These are phyloP conservation scores for Fraxinus cuspidata DNA, from an alignment of 257 asterid genomes.

Conservation along the genomic window DNA sequence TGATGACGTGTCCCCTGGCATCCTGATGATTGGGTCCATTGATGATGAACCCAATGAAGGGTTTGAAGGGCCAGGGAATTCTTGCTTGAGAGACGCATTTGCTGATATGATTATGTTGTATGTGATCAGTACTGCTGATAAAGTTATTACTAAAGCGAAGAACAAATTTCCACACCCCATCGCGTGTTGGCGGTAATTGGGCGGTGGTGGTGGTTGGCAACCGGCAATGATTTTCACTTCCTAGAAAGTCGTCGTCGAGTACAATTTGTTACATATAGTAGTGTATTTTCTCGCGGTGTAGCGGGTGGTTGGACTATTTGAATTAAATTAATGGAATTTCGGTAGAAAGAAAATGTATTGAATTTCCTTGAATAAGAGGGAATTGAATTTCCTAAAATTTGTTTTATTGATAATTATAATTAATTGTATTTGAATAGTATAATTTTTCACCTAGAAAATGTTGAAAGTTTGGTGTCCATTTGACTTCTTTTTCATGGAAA, in stretches of 20 bases:
- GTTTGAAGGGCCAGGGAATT: slow-evolving; percentile 59
- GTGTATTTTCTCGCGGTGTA: no score
- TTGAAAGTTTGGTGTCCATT: no score
- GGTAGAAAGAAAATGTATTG: no score
- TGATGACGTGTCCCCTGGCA: background rate
- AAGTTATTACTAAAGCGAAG: slow-evolving; percentile 59
- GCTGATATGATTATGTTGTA: slow-evolving; percentile 87
- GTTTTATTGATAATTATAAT: no score
- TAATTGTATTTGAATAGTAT: no score
- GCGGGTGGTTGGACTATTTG: background rate
- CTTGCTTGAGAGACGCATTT: slow-evolving; percentile 79
- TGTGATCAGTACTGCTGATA: slow-evolving; percentile 84
- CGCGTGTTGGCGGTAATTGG: background rate
- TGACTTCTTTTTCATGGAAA: no score
- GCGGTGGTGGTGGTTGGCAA: background rate
- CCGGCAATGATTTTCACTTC: background rate
- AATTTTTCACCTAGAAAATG: no score
- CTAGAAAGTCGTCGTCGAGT: background rate
- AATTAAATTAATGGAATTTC: no score
- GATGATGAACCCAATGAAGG: slow-evolving; percentile 19
- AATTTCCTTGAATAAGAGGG: no score
- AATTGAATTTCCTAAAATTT: no score
- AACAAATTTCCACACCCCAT: slow-evolving; percentile 85
- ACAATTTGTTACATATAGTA: background rate
- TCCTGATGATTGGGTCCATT: no score